phyloP scores from a whole-genome alignment of 2,329 filamentous ascomycete species.

The Penicillium janthinellum region DNA sequence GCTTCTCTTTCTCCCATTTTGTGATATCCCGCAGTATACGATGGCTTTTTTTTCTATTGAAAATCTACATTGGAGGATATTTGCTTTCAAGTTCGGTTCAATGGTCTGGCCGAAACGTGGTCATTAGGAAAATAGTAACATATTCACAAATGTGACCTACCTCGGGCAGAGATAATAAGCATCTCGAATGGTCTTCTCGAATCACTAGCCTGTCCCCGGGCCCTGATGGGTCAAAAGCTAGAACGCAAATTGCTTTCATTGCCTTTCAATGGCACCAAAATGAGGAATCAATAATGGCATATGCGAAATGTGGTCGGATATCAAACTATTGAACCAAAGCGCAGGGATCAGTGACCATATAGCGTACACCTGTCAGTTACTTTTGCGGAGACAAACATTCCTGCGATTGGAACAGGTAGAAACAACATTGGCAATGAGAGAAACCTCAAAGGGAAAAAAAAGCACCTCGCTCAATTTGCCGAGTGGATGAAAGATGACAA shows the following conservation, averaged over 20 bases:
- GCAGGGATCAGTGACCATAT: constrained; percentile 13
- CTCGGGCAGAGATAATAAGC: not conserved
- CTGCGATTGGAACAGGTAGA: constrained; percentile 1
- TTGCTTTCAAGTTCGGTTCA: not conserved
- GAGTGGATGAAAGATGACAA: constrained; percentile 9
- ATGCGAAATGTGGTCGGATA: constrained; percentile 14
- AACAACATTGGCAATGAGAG: not conserved
- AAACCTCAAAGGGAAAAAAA: not conserved
- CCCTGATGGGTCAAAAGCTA: not conserved
- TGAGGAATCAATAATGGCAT: constrained; percentile 1
- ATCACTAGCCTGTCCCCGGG: not conserved
- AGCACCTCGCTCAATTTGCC: constrained; percentile 16
- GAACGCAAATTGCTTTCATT: not conserved
- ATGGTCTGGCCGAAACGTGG: not conserved
- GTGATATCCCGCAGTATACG: constrained; percentile 33
- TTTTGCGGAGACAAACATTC: not conserved
- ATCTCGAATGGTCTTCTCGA: not conserved
- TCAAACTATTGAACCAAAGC: constrained; percentile 12
- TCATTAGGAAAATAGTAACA: not conserved
- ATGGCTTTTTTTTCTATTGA: constrained; percentile 15
- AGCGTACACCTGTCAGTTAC: constrained; percentile 21
- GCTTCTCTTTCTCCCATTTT: constrained; percentile 7
- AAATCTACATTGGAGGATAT: not conserved
- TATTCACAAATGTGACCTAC: not conserved
- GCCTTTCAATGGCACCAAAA: not conserved